Percentiles rank a stretch among this genome's conserved stretches.
Evolutionary conservation across 2,329 filamentous ascomycete species (phyloP).

Genomic region (Fusarium stilboides): DNA sequence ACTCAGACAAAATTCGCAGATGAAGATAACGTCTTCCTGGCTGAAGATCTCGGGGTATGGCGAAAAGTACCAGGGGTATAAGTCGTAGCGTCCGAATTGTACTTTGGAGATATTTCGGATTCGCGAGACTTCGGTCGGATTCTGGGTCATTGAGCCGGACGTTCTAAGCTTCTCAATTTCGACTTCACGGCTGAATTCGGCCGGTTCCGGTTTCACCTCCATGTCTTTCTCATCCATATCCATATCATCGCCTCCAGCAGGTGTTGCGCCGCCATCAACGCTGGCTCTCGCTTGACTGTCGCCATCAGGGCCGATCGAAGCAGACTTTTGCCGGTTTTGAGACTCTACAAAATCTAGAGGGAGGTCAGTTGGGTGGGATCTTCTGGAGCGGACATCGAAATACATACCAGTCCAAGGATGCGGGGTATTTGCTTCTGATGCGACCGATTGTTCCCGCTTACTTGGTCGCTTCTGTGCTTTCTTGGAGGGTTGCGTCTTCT

Average conservation of each 20-base stretch:
- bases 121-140: slow-evolving; percentile 94
- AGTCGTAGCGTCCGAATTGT: slow-evolving; percentile 91
- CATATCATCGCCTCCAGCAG: slow-evolving; percentile 65
- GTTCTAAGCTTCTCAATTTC: slow-evolving; percentile 97
- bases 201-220: slow-evolving; percentile 63
- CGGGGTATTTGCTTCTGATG: slow-evolving; percentile 68
- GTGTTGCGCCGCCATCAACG: slow-evolving; percentile 62
- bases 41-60: slow-evolving; percentile 93
- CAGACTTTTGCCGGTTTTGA: slow-evolving; percentile 62
- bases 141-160: slow-evolving; percentile 98
- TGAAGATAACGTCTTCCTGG: slow-evolving; percentile 91
- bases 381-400: background rate
- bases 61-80: slow-evolving; percentile 99
- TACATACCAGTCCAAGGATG: slow-evolving; percentile 64
- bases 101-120: slow-evolving; percentile 95
- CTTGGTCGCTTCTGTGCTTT: slow-evolving; percentile 69
- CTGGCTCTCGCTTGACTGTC: slow-evolving; percentile 63
- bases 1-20: slow-evolving; percentile 96
- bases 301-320: slow-evolving; percentile 59
- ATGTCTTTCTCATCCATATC: slow-evolving; percentile 68
- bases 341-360: slow-evolving; percentile 63
- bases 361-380: background rate
- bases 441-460: slow-evolving; percentile 70
- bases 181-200: slow-evolving; percentile 82
- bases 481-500: slow-evolving; percentile 72